phyloP scores from a whole-genome alignment of 257 asterid species.

The Scutellaria baicalensis region DNA sequence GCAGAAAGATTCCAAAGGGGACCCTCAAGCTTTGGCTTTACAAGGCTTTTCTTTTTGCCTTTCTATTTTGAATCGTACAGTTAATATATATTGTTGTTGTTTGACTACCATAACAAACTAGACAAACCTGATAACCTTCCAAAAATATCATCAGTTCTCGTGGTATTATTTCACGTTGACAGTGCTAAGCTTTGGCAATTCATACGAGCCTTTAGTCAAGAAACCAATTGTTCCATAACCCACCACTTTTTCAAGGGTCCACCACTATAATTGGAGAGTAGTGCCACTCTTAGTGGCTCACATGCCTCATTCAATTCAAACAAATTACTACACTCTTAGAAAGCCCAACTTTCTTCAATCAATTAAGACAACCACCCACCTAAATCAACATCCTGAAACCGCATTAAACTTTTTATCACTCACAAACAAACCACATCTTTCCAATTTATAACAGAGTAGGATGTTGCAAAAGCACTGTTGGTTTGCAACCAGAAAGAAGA shows the following conservation, averaged over 20 bases:
- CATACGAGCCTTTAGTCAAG: not conserved
- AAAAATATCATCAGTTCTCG: not conserved
- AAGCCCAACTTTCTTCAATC: slow-evolving; percentile 6
- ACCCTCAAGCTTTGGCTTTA: not conserved
- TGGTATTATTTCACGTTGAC: slow-evolving; percentile 20
- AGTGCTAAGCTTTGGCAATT: slow-evolving; percentile 18
- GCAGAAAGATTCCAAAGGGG: not conserved
- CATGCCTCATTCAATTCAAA: slow-evolving; percentile 37
- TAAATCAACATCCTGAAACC: slow-evolving; percentile 15
- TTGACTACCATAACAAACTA: slow-evolving; percentile 2
- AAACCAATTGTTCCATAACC: slow-evolving; percentile 22
- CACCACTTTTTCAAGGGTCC: slow-evolving; percentile 40
- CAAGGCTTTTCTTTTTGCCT: not conserved
- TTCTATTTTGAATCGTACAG: not conserved
- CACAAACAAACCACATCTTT: slow-evolving; percentile 29
- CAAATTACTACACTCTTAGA: slow-evolving; percentile 33
- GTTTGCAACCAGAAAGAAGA: not conserved
- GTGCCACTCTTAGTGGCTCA: slow-evolving; percentile 41
- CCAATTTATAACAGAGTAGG: slow-evolving; percentile 12
- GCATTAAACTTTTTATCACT: slow-evolving; percentile 20
- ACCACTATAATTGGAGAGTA: slow-evolving; percentile 39
- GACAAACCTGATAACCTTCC: not conserved
- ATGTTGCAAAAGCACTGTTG: not conserved
- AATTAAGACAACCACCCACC: slow-evolving; percentile 26
- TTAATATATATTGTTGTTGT: not conserved